A percentile compares a stretch with the other conserved stretches of the same genome.
Conservation (phyloP, 257 asterid genomes). For the Agastache rugosa region DNA sequence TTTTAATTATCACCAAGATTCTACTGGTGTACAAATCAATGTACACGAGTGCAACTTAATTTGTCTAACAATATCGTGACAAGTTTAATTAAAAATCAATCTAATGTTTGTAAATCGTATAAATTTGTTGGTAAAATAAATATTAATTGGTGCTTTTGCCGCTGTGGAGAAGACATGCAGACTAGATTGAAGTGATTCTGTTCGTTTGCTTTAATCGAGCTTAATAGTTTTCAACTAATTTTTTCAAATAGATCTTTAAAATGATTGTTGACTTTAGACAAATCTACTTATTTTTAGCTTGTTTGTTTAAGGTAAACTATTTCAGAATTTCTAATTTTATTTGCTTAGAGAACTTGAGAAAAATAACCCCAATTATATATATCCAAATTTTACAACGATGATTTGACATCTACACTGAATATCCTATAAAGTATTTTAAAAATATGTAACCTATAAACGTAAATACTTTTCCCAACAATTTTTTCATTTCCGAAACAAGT, state of each 20-base stretch:
- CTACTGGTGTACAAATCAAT: not conserved
- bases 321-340: no score
- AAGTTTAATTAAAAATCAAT: not conserved
- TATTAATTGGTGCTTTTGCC: not conserved
- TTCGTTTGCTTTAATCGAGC: not conserved
- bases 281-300: no score
- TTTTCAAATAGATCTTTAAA: not conserved
- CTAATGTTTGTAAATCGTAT: not conserved
- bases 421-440: no score
- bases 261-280: no score
- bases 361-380: no score
- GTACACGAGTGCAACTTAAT: not conserved
- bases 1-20: not conserved
- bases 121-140: not conserved
- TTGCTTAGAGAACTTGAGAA: no score
- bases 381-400: no score
- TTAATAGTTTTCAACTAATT: not conserved
- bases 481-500: no score
- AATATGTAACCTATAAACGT: no score
- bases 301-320: no score
- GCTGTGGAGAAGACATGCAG: constrained; percentile 3
- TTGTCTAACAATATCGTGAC: not conserved
- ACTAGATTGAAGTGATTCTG: not conserved
- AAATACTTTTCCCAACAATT: no score
- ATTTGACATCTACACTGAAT: no score